Evolutionary conservation across 2,329 filamentous ascomycete genomes (phyloP), one percentile per base, ranked within the genome.

Genomic region (Claviceps maximensis): DNA sequence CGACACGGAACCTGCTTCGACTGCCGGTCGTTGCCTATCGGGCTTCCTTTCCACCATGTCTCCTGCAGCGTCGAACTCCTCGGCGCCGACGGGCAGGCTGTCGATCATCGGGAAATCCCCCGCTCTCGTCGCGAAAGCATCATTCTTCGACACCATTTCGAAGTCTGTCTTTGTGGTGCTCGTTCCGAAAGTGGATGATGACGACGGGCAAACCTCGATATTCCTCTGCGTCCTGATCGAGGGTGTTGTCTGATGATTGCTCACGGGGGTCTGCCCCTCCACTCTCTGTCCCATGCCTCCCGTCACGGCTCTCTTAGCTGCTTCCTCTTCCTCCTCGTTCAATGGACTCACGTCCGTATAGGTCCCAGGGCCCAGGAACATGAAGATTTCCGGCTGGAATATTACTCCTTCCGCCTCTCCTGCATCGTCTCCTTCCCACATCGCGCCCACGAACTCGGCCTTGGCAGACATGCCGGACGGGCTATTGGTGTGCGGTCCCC

Each of bases 311-410:
- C 57, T 56, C 53, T 42, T 53, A 36, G 53, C 53, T 12, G 56
- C 57, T 17, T 54, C 58, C 3, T 68, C 68, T 33, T 74, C 70
- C 49, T 73, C 69, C 27, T 71, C 69, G 0, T 57, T 65, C 29
- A 72, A 50, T 0, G 74, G 71, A 46, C 70, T 75, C n/a, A 74
- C 63, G 50, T 76, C 74, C 27, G 60, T 70, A 57, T 73, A 72
- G 2, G 65, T 61, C 1, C 71, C 73, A 0, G 75, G 73, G 0
- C 75, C 75, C 17, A 78, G 68, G 57, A 72, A 78, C 70, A 77
- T 76, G 57, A 78, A 76, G 55, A 67, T 72, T 56, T 76, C 75
- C 3, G 74, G 73, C 55, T 77, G 73, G 55, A 77, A 78, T 53
- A 75, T 74, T 1, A 58, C 68, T 44, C 65, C 58, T 31, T 62